These are phyloP conservation scores for Globisporangium splendens DNA, from an alignment of 352 stramenopile species.

Conservation along the genomic window DNA sequence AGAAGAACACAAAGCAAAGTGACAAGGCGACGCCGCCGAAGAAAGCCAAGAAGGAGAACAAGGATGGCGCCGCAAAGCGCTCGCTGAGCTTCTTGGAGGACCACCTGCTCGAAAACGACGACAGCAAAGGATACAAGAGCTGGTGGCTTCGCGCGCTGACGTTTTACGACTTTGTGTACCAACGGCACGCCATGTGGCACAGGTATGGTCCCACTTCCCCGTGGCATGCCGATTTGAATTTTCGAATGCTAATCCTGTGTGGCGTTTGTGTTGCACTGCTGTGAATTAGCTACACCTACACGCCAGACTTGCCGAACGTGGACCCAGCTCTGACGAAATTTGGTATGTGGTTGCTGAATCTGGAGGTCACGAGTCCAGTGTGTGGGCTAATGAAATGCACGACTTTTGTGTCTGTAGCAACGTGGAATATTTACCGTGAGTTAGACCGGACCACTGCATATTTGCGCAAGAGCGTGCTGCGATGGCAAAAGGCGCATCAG, in stretches of 20 bases:
- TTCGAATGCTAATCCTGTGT: background rate
- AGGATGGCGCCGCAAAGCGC: slow-evolving; percentile 12
- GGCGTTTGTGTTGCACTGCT: background rate
- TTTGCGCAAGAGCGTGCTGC: slow-evolving; percentile 72
- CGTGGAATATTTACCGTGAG: slow-evolving; percentile 83
- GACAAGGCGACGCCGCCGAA: slow-evolving; percentile 26
- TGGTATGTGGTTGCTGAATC: slow-evolving; percentile 33
- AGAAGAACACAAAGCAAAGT: slow-evolving; percentile 17
- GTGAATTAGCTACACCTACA: slow-evolving; percentile 57
- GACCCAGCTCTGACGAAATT: slow-evolving; percentile 73
- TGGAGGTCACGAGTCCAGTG: background rate
- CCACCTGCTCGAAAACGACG: slow-evolving; percentile 64
- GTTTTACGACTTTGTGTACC: slow-evolving; percentile 86
- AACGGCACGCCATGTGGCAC: slow-evolving; percentile 85
- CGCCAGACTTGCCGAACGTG: slow-evolving; percentile 62
- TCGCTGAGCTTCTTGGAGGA: slow-evolving; percentile 75
- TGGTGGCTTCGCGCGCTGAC: slow-evolving; percentile 81
- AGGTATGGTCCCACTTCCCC: slow-evolving; percentile 15
- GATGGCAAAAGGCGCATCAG: slow-evolving; percentile 72
- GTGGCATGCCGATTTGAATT: no score
- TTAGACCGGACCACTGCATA: slow-evolving; percentile 80
- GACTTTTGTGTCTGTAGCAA: slow-evolving; percentile 27
- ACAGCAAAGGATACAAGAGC: slow-evolving; percentile 79
- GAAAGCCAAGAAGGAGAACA: slow-evolving; percentile 29
- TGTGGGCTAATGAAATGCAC: background rate